phyloP scores from a whole-genome alignment of 768 basidiomycete genomes.

The Termitomyces sp. region DNA sequence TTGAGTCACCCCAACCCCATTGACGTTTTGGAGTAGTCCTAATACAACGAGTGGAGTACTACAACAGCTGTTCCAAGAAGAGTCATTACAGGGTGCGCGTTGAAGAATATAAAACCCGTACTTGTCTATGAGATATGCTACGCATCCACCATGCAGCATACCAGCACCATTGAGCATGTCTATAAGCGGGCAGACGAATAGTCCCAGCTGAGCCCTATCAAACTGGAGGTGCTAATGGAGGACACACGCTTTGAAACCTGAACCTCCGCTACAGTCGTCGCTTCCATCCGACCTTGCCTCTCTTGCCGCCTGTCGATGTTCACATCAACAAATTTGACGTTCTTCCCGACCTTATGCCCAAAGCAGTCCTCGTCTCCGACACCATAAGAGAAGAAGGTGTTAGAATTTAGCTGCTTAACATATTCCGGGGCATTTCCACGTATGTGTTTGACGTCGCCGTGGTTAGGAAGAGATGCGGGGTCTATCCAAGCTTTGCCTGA shows the following conservation, averaged over 20 bases:
- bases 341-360: slow-evolving; percentile 54
- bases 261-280: slow-evolving; percentile 57
- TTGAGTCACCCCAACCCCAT: slow-evolving; percentile 74
- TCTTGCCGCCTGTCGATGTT: slow-evolving; percentile 41
- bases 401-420: slow-evolving; percentile 62
- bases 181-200: slow-evolving; percentile 16
- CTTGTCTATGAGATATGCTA: slow-evolving; percentile 75
- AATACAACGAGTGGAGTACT: slow-evolving; percentile 65
- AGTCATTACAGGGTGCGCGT: background rate
- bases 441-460: slow-evolving; percentile 50
- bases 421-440: slow-evolving; percentile 57
- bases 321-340: slow-evolving; percentile 57
- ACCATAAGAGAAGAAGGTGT: slow-evolving; percentile 67
- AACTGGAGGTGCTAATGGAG: background rate
- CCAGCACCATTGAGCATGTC: slow-evolving; percentile 75
- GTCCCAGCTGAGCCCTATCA: background rate
- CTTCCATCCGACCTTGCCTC: slow-evolving; percentile 49
- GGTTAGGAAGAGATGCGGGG: slow-evolving; percentile 54
- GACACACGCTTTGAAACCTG: slow-evolving; percentile 54
- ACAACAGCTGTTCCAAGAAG: slow-evolving; percentile 41
- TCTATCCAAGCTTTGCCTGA: slow-evolving; percentile 54
- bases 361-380: slow-evolving; percentile 60
- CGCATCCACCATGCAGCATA: slow-evolving; percentile 71
- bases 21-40: slow-evolving; percentile 51
- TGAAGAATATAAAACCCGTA: slow-evolving; percentile 28